These are phyloP conservation scores for Fagopyrum homotropicum DNA, from an alignment of 148 eudicot genomes.

Conservation along the genomic window DNA sequence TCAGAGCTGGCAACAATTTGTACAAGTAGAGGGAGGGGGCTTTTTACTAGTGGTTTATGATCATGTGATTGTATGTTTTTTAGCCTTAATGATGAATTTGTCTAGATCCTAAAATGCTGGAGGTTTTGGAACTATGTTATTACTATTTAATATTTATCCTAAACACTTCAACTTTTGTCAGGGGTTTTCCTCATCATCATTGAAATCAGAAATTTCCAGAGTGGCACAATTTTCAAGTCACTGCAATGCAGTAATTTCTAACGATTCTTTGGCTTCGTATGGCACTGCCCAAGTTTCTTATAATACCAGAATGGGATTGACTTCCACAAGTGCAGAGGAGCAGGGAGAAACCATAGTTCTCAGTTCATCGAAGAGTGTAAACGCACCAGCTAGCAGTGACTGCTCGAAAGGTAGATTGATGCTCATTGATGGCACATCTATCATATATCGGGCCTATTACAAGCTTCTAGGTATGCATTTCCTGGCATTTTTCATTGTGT, in stretches of 20 bases:
- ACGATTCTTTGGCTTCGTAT: conserved; percentile 16
- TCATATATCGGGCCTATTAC: conserved; percentile 87
- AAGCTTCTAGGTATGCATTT: conserved; percentile 66
- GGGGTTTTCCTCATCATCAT: not conserved
- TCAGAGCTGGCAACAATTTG: not conserved
- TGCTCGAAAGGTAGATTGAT: conserved; percentile 72
- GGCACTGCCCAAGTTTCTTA: conserved; percentile 18
- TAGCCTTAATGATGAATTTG: not conserved
- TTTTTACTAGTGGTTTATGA: not conserved
- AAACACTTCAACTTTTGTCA: not conserved
- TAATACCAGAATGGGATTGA: conserved; percentile 23
- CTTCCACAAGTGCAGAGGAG: conserved; percentile 29
- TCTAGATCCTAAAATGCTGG: not conserved
- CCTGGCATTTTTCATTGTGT: not conserved
- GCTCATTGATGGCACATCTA: conserved; percentile 94
- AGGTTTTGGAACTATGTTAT: not conserved
- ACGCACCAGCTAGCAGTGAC: conserved; percentile 16
- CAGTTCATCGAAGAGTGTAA: conserved; percentile 25
- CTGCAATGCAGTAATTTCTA: not conserved
- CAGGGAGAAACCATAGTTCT: conserved; percentile 16
- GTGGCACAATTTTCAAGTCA: not conserved
- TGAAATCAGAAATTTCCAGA: not conserved
- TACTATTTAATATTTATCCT: not conserved
- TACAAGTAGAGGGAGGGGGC: not conserved
- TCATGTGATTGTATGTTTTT: not conserved